A percentile compares a stretch with the other conserved stretches of the same genome.
Evolutionary conservation across 331 rosid genomes (phyloP).

Genomic region (Pyracantha coccinea): DNA sequence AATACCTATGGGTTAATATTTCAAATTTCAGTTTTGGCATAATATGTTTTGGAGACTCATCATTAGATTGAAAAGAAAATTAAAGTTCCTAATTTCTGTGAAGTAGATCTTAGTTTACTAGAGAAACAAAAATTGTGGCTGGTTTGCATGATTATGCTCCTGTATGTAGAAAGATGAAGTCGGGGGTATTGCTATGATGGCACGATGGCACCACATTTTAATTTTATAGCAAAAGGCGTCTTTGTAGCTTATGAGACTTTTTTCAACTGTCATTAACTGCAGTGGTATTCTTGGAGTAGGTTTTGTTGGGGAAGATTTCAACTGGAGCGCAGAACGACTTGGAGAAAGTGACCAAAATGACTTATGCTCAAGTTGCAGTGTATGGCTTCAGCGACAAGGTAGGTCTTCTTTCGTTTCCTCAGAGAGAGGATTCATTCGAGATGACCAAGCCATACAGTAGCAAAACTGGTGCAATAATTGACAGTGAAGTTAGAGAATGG

Average conservation of each 20-base stretch:
- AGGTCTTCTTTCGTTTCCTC: constrained; percentile 45
- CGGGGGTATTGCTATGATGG: background rate
- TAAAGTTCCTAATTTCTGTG: background rate
- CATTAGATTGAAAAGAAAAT: background rate
- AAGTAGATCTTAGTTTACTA: background rate
- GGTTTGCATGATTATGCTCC: background rate
- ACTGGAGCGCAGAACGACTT: constrained; percentile 40
- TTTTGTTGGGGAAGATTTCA: constrained; percentile 37
- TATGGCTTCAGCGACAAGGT: constrained; percentile 41
- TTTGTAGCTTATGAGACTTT: background rate
- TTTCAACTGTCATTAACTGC: background rate
- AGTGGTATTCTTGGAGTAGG: constrained; percentile 13
- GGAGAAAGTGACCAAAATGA: constrained; percentile 48
- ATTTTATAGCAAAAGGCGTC: background rate
- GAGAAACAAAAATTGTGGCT: background rate
- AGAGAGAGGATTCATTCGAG: constrained; percentile 17
- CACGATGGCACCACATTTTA: background rate
- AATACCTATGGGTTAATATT: too few species aligned
- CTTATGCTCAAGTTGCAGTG: constrained; percentile 41
- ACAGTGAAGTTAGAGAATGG: constrained; percentile 44
- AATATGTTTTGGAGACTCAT: too few species aligned
- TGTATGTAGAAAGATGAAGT: background rate
- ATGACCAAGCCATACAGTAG: constrained; percentile 40
- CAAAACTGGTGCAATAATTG: constrained; percentile 31
- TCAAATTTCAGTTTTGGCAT: too few species aligned